Base-by-base conservation (phyloP, 805 yeast species). In the Sugiyamaella qingdaonensis region DNA sequence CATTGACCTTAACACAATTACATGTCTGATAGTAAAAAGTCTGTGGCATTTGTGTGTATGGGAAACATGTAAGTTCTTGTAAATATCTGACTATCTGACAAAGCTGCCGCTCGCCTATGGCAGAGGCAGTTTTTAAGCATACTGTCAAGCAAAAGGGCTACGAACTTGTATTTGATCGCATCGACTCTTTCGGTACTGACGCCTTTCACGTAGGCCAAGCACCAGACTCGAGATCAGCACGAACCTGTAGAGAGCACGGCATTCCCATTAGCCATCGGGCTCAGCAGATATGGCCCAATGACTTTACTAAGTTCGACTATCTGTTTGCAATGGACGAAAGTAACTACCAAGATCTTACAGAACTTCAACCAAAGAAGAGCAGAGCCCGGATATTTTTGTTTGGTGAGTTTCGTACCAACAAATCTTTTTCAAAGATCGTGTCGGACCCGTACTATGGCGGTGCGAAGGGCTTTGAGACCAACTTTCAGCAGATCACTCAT, bases 381-480 rank as follows among this genome's bases (percentile, higher is more conserved):
- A 51, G 53, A 47, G 63, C 70, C 13, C 57, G 61, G 46, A 60
- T 66, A 46, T 46, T 41, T 54, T 65, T 89, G 52, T 91, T 91
- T 73, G 97, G 97, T 0, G 81, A 85, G n/a, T 91, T 89, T 84
- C 76, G 80, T 53, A 78, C 80, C 0, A 81, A 80, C 61, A 57
- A 68, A 1, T 67, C 71, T 39, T 79, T 77, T 55, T 74, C 73
- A 16, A 74, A 68, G 34, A 80, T 87, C 33, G 91, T 91, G 4
- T 87, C 81, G 51, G 98, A 91, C 67, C 98, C 98, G 1, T 91
- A 92, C 68, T 92, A 91, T 64, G 97, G 97, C 4, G 96, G 95
- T 0, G 72, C 71, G 18, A 77, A 80, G 58, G 96, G 97, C 1
- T 91, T 91, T 65, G 94, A 88, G 67, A 76, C 73, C 53, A 88